phyloP scores from a whole-genome alignment of 2,329 filamentous ascomycete species.

The Lecanosticta acicola region DNA sequence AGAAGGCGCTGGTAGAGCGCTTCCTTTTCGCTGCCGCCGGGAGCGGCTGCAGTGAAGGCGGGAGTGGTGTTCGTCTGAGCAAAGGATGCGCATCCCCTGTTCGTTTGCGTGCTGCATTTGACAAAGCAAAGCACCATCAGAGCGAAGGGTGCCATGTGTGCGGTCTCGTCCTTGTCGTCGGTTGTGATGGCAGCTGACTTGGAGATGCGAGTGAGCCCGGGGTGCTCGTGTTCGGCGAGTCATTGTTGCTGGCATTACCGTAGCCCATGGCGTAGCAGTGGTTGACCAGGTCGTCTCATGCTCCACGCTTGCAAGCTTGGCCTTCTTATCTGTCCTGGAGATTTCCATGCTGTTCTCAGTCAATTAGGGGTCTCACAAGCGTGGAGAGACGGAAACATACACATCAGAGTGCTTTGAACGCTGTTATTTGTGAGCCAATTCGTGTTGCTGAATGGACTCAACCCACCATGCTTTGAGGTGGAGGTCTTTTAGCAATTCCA shows the following conservation, averaged over 20 bases:
- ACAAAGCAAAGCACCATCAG: no score
- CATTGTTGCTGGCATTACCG: slow-evolving; percentile 12
- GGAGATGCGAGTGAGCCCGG: slow-evolving; percentile 18
- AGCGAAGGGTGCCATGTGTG: slow-evolving; percentile 9
- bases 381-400: no score
- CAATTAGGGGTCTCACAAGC: no score
- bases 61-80: slow-evolving; percentile 10
- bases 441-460: no score
- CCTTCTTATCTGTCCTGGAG: no score
- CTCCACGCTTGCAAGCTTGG: no score
- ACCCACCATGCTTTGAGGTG: no score
- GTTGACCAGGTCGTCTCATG: slow-evolving; percentile 9
- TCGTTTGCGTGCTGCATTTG: no score
- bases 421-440: no score
- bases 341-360: no score
- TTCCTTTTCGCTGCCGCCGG: slow-evolving; percentile 8
- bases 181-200: slow-evolving; percentile 15
- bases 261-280: slow-evolving; percentile 13
- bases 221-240: slow-evolving; percentile 15
- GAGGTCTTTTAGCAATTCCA: no score
- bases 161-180: slow-evolving; percentile 11
- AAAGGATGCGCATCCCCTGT: slow-evolving; percentile 6
- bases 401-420: no score
- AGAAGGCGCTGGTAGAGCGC: slow-evolving; percentile 4
- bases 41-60: slow-evolving; percentile 9